Conservation (phyloP, 257 asterid genomes). For the Lavandula angustifolia region DNA sequence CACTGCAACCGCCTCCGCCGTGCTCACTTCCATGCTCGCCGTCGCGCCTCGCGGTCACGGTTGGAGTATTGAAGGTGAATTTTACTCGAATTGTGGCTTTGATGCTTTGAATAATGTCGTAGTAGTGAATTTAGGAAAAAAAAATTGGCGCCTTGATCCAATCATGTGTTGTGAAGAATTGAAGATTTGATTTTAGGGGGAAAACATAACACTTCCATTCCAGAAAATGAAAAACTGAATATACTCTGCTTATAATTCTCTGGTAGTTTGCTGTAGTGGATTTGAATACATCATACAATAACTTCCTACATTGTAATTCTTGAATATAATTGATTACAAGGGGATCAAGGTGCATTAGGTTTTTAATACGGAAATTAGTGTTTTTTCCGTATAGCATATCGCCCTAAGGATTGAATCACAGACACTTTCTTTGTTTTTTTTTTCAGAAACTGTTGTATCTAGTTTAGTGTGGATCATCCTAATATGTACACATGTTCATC, state of each 20-base stretch:
- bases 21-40: conserved; percentile 83
- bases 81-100: background rate
- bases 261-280: background rate
- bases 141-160: background rate
- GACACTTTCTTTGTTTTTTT: background rate
- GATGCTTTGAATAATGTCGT: background rate
- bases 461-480: conserved; percentile 47
- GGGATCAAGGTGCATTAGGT: conserved; percentile 7
- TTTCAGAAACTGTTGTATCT: conserved; percentile 27
- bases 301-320: conserved; percentile 15
- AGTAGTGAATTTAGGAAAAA: background rate
- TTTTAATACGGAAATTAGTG: conserved; percentile 18
- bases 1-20: conserved; percentile 83
- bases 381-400: conserved; percentile 22
- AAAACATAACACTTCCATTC: background rate
- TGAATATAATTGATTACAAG: background rate
- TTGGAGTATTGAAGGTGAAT: conserved; percentile 81
- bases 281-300: too few species aligned
- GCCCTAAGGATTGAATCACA: background rate
- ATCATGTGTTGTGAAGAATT: background rate
- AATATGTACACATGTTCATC: conserved; percentile 56
- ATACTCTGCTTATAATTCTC: background rate
- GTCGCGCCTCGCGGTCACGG: conserved; percentile 66
- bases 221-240: background rate
- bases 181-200: background rate